A percentile compares a stretch with the other conserved stretches of the same genome.
These are phyloP conservation scores for Psilocybe cyanescens DNA, from an alignment of 768 basidiomycete species.

Conservation along the genomic window DNA sequence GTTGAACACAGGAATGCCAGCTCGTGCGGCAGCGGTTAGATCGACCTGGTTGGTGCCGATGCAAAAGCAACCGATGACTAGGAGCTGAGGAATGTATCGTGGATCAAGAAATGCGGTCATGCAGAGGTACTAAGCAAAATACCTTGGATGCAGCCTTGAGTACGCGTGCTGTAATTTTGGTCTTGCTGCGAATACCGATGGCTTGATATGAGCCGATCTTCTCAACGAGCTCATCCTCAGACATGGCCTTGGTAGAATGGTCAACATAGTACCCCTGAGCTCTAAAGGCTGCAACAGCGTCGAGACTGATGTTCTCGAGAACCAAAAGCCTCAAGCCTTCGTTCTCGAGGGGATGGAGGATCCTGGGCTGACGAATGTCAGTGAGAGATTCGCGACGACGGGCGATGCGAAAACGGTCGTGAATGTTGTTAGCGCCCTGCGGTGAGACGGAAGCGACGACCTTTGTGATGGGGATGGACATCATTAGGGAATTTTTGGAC, in stretches of 20 bases:
- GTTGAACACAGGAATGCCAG: conserved; percentile 98
- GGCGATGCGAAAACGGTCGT: conserved; percentile 44
- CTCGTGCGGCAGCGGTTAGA: conserved; percentile 76
- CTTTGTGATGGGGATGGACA: conserved; percentile 52
- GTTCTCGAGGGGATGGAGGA: conserved; percentile 83
- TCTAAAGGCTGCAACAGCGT: conserved; percentile 81
- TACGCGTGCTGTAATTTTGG: conserved; percentile 90
- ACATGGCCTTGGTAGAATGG: conserved; percentile 81
- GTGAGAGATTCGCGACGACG: conserved; percentile 34
- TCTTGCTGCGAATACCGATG: conserved; percentile 97
- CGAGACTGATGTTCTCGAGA: conserved; percentile 94
- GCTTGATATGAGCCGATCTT: conserved; percentile 88
- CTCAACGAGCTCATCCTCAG: conserved; percentile 91
- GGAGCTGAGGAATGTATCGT: conserved; percentile 58
- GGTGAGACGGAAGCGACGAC: conserved; percentile 63
- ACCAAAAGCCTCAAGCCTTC: conserved; percentile 82
- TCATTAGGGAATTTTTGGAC: conserved; percentile 24
- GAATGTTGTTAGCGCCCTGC: conserved; percentile 40
- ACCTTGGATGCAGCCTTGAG: conserved; percentile 89
- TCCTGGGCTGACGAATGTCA: conserved; percentile 60
- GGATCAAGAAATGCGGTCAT: background rate
- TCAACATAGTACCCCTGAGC: conserved; percentile 92
- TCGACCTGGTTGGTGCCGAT: conserved; percentile 99
- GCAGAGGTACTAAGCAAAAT: background rate
- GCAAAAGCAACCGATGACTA: conserved; percentile 98